Evolutionary conservation across 73 alveolate genomes (phyloP).

Genomic region (Paramecium biaurelia): DNA sequence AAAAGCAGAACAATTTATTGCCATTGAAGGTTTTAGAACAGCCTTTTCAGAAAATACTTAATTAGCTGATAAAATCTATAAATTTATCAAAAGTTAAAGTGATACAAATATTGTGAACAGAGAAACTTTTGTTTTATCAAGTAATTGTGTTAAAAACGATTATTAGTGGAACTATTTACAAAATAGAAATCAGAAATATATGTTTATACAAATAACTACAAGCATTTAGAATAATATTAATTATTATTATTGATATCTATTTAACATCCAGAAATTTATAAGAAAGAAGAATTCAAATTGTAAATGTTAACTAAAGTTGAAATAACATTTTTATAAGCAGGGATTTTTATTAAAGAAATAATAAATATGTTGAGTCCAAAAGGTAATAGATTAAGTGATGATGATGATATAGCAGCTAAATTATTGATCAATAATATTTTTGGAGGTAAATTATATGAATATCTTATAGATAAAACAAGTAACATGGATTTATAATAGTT

Average conservation of each 20-base stretch:
- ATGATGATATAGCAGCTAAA: slow-evolving; percentile 53
- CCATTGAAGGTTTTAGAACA: slow-evolving; percentile 37
- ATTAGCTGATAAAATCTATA: slow-evolving; percentile 13
- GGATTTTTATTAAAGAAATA: background rate
- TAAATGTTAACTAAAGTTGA: background rate
- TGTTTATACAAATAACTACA: background rate
- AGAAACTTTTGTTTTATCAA: background rate
- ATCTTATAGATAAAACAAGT: background rate
- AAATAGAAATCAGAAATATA: slow-evolving; percentile 26
- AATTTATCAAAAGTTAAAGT: slow-evolving; percentile 29
- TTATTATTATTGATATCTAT: slow-evolving; percentile 19
- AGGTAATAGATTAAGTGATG: slow-evolving; percentile 11
- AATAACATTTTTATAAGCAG: slow-evolving; percentile 17
- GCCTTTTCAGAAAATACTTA: background rate
- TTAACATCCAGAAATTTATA: background rate
- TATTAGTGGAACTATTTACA: slow-evolving; percentile 35
- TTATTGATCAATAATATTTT: slow-evolving; percentile 3
- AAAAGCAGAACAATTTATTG: background rate
- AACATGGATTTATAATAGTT: slow-evolving; percentile 5
- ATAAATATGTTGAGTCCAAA: slow-evolving; percentile 41
- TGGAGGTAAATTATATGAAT: background rate
- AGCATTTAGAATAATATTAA: slow-evolving; percentile 8
- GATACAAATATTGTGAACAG: background rate
- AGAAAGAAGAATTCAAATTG: background rate
- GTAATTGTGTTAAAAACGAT: background rate